A percentile compares a stretch with the other conserved stretches of the same genome.
phyloP scores from a whole-genome alignment of 75 land plant species.

The Sequoiadendron giganteum region DNA sequence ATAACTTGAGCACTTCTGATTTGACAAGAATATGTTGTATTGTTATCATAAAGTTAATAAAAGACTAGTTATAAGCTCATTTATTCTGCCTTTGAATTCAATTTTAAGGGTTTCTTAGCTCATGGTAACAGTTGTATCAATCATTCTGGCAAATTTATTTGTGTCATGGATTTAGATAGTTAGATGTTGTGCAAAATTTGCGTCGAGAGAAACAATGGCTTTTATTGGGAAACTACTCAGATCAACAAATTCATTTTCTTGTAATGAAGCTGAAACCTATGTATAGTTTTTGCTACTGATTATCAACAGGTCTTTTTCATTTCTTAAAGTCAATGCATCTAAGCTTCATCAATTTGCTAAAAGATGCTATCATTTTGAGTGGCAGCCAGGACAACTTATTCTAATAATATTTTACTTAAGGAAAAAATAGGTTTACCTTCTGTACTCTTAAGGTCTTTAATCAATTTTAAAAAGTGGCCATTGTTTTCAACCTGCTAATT shows the following conservation, averaged over 20 bases:
- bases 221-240: neutral
- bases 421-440: no score
- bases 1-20: no score
- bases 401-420: no score
- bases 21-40: neutral
- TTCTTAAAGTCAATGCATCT: neutral
- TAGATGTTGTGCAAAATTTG: neutral
- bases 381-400: neutral
- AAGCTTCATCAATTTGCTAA: no score
- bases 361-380: neutral
- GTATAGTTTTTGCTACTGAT: no score
- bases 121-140: neutral
- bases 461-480: neutral
- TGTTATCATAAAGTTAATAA: neutral
- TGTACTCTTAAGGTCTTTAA: neutral
- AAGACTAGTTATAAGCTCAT: neutral
- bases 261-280: neutral
- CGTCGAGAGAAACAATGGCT: neutral
- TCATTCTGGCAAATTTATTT: neutral
- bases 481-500: neutral
- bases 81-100: neutral
- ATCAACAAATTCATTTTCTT: neutral
- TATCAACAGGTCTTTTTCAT: no score
- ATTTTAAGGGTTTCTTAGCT: neutral
- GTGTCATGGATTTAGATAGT: no score